A percentile compares a stretch with the other conserved stretches of the same genome.
Conservation (phyloP, 257 asterid species). For the Gentiana macrophylla region DNA sequence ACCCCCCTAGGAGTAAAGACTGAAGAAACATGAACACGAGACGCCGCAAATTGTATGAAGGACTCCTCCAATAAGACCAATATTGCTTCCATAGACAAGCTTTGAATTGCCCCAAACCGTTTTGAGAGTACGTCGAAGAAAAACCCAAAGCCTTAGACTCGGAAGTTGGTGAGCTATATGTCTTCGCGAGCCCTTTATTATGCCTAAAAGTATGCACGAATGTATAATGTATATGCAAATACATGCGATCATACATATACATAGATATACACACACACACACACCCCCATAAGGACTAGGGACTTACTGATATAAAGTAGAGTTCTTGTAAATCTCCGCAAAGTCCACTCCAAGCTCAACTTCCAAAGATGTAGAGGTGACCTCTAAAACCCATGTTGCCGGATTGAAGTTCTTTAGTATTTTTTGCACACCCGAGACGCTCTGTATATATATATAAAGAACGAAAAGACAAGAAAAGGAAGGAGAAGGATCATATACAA, state of each 20-base stretch:
- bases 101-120: slow-evolving; percentile 9
- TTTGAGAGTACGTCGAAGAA: background rate
- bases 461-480: background rate
- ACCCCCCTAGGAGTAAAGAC: slow-evolving; percentile 1
- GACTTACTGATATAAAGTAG: slow-evolving; percentile 38
- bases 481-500: background rate
- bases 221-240: too few relatives aligned
- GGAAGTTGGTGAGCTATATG: slow-evolving; percentile 4
- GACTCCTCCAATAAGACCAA: slow-evolving; percentile 11
- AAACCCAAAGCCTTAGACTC: slow-evolving; percentile 4
- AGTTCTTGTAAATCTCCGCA: slow-evolving; percentile 37
- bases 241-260: too few relatives aligned
- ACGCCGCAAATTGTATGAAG: slow-evolving; percentile 9
- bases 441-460: slow-evolving; percentile 13
- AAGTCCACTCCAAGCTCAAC: slow-evolving; percentile 46
- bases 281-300: background rate
- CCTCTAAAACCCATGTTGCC: slow-evolving; percentile 61
- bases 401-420: slow-evolving; percentile 44
- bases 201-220: background rate
- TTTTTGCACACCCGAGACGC: slow-evolving; percentile 34
- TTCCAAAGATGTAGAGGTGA: slow-evolving; percentile 54
- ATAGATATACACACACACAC: too few relatives aligned
- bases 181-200: slow-evolving; percentile 7
- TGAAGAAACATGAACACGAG: slow-evolving; percentile 2
- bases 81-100: slow-evolving; percentile 10